Evolutionary conservation across 495 filamentous ascomycete species (phyloP), one percentile per base, ranked within the genome.

Genomic region (Sphaerosporella brunnea): DNA sequence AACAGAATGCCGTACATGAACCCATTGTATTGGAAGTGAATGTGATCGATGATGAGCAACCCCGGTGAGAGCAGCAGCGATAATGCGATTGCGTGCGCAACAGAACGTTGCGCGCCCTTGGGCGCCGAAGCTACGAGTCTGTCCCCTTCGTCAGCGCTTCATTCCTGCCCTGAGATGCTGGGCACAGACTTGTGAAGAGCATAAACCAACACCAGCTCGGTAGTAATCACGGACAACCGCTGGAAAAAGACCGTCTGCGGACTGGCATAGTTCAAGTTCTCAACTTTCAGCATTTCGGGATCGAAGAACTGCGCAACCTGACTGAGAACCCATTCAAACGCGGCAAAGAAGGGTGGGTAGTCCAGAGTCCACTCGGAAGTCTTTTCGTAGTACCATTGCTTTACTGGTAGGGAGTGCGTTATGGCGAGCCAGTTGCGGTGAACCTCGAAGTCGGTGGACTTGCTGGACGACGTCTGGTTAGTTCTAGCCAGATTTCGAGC

Each of bases 1-100:
- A 95, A 72, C 32, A 97, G 64, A 26, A 96, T 66, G 13, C 90
- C 90, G 58, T 94, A 96, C 60, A 97, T 73, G 65, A 86, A 86
- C 43, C 90, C 90, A 64, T 97, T 97, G 68, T 97, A 96, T 66
- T 97, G 90, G 65, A 97, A 97, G 62, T 97, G 90, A 51, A 97
- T 92, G 61, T 97, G 90, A 59, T 97, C 90, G 62, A 97, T 95
- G 57, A 97, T 93, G 38, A 97, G 69, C 9, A 97, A 73, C 23
- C 88, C 90, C 1, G 90, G 90, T 2, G 86, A 94, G 25, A 96
- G 73, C 13, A 96, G 66, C 43, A 97, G 78, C 0, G 88, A 94
- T 30, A 95, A 71, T 23, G 87, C 86, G 30, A 83, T 82, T 7
- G 80, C 80, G 56, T 95, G 84, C 0, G 83, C 76, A n/a, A n/a